Percentiles rank a stretch among this genome's conserved stretches.
These are phyloP conservation scores for Dendrobium officinale DNA, from an alignment of 106 monocot species.

Conservation along the genomic window DNA sequence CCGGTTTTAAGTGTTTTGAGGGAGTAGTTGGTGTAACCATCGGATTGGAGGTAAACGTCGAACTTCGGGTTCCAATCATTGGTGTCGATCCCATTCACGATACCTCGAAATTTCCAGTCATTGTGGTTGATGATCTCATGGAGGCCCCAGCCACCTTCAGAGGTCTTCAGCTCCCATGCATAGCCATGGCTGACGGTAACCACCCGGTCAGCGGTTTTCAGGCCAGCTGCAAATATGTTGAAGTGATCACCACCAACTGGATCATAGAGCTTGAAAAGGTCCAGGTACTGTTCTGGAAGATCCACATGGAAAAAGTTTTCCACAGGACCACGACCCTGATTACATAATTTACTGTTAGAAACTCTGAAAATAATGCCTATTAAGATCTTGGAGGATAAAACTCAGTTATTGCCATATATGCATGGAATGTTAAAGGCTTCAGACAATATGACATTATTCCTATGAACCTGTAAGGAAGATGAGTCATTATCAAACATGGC, in stretches of 20 bases:
- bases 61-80: constrained; percentile 65
- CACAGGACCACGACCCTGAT: constrained; percentile 76
- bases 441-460: no score
- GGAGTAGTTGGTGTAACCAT: constrained; percentile 83
- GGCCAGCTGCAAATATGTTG: constrained; percentile 75
- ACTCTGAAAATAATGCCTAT: no score
- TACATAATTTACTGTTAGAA: no score
- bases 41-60: constrained; percentile 54
- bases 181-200: constrained; percentile 84
- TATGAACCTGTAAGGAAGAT: no score
- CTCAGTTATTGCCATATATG: no score
- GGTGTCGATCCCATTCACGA: constrained; percentile 80
- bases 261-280: constrained; percentile 64
- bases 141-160: constrained; percentile 89
- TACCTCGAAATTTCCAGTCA: constrained; percentile 76
- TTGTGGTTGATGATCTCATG: constrained; percentile 56
- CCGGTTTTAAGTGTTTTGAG: constrained; percentile 49
- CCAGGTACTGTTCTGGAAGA: constrained; percentile 52
- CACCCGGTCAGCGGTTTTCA: constrained; percentile 65
- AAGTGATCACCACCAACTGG: constrained; percentile 76
- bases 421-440: no score
- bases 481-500: no score
- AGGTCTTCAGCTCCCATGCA: constrained; percentile 80
- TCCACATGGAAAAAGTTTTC: constrained; percentile 35
- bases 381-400: no score